Evolutionary conservation across 371 early-diverging fungal genomes (phyloP), one percentile per base, ranked within the genome.

Genomic region (Basidiobolus meristosporus): DNA sequence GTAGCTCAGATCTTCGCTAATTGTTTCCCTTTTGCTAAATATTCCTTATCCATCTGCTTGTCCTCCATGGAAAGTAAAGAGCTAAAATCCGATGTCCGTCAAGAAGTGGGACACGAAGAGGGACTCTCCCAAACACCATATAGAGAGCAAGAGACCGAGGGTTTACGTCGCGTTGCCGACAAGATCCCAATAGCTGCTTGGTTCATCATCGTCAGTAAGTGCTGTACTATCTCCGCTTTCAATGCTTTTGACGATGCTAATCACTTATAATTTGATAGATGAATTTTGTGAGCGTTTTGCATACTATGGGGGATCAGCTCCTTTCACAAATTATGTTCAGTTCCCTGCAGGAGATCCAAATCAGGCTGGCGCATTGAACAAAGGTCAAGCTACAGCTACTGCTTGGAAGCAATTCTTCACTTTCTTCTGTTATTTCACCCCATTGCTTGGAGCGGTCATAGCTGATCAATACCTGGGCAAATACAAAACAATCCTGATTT

Each of bases 381-480:
- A 44, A 14, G 59, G 54, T 38, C 67, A 70, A 48, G 60, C 63
- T 39, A 59, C 60, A 30, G 77, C 82, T 17, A 77, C 78, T 1
- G 70, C 72, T 33, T 59, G 78, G 18, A 58, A 65, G 17, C 77
- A 78, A 33, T 70, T 76, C 35, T 90, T 90, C 62, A 60, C 63
- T 41, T 82, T 82, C 56, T 67, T 80, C 59, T 74, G 77, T 40
- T 90, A 84, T 55, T 52, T 78, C 29, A 83, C 79, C 31, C 65
- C 87, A 23, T 62, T 85, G 33, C 39, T 85, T 18, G 84, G 88
- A 42, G 88, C 83, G 28, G 47, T 80, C 15, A 49, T 87, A 33
- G 76, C 86, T 36, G 90, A 87, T 63, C 66, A 70, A 46, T 71
- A 69, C 51, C 57, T 79, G 26, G 90, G 90, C 43, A 82, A 82